Evolutionary conservation across 192 early-diverging fungal genomes (phyloP).

Genomic region (Coemansia sp.): DNA sequence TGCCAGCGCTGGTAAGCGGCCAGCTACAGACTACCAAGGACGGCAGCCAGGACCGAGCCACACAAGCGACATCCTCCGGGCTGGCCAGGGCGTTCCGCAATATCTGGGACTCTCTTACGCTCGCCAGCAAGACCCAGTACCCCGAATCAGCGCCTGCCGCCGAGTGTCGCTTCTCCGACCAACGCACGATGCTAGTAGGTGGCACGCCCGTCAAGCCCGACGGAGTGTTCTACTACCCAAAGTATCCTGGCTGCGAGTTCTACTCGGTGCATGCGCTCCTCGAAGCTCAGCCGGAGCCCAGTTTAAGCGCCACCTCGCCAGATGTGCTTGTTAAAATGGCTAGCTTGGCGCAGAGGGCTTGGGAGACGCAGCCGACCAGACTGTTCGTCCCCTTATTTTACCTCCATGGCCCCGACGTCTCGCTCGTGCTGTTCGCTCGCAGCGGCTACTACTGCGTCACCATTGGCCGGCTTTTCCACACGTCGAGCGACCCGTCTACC

Average conservation of each 20-base stretch:
- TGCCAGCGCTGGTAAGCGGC: not conserved
- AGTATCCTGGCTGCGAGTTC: not conserved
- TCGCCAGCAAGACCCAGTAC: not conserved
- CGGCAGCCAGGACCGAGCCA: not conserved
- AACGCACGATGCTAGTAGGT: not conserved
- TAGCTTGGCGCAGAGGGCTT: not conserved
- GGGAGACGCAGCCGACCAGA: constrained; percentile 8
- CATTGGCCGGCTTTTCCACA: not conserved
- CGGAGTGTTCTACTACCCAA: not conserved
- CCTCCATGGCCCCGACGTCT: not conserved
- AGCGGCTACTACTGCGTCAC: not conserved
- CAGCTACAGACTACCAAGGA: not conserved
- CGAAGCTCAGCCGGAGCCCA: not conserved
- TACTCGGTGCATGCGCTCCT: not conserved
- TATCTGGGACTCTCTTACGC: not conserved
- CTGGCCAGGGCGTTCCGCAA: not conserved
- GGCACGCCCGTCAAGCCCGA: not conserved
- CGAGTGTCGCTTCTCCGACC: not conserved
- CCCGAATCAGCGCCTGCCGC: not conserved
- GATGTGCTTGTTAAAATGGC: constrained; percentile 3
- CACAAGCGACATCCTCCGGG: not conserved
- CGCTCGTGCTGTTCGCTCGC: constrained; percentile 2
- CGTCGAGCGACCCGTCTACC: not conserved
- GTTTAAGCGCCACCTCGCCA: not conserved
- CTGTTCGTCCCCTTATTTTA: not conserved